phyloP scores from a whole-genome alignment of 148 eudicot species.

The Vaccinium corymbosum region DNA sequence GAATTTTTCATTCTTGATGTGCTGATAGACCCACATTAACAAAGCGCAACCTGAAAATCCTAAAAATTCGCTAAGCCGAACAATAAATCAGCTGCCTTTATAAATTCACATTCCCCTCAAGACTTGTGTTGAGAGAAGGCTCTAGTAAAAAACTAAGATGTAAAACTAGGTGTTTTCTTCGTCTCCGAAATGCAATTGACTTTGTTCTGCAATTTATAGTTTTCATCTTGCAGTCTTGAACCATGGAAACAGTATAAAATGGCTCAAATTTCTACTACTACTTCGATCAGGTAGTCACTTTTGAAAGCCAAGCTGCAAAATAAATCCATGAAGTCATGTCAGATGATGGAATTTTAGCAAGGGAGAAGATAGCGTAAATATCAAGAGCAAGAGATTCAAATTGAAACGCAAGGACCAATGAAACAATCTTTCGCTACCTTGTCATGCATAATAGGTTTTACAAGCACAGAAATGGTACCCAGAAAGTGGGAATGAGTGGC shows the following conservation, averaged over 20 bases:
- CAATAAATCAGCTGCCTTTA: not conserved
- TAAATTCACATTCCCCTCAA: not conserved
- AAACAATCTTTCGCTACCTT: not conserved
- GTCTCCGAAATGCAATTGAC: not conserved
- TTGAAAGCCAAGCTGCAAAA: not conserved
- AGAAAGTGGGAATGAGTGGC: no score
- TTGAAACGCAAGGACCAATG: not conserved
- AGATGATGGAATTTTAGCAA: not conserved
- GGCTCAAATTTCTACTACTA: not conserved
- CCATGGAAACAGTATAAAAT: not conserved
- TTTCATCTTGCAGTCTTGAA: not conserved
- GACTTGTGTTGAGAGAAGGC: not conserved
- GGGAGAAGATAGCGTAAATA: not conserved
- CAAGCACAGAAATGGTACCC: no score
- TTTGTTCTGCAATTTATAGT: not conserved
- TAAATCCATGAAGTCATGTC: not conserved
- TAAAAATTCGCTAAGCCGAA: not conserved
- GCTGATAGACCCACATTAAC: not conserved
- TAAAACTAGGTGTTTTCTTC: not conserved
- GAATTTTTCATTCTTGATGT: not conserved
- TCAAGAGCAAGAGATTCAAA: not conserved
- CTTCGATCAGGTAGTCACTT: not conserved
- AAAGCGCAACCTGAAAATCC: not conserved
- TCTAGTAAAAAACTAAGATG: not conserved
- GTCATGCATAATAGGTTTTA: not conserved